These are phyloP conservation scores for Hypomyces rosellus DNA, from an alignment of 2,329 filamentous ascomycete genomes.

Conservation along the genomic window DNA sequence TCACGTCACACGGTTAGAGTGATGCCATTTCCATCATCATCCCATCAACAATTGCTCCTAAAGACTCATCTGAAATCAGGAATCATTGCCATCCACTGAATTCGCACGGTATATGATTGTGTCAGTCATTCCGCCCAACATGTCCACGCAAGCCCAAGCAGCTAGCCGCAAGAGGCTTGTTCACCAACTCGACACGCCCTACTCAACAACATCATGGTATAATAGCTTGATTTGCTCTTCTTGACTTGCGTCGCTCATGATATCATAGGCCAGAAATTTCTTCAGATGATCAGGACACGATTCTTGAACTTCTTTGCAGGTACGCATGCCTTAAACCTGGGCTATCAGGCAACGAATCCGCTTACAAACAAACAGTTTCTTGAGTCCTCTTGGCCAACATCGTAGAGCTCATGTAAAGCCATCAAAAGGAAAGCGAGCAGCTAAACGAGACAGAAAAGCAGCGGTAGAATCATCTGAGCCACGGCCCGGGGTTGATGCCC, in stretches of 20 bases:
- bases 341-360: neutral
- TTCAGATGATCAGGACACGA: constrained; percentile 53
- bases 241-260: neutral
- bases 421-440: constrained; percentile 55
- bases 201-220: constrained; percentile 55
- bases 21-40: no score
- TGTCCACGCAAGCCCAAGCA: constrained; percentile 12
- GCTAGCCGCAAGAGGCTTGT: constrained; percentile 47
- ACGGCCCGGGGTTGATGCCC: constrained; percentile 12
- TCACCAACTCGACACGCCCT: constrained; percentile 61
- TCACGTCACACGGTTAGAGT: no score
- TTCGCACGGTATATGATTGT: no score
- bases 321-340: constrained; percentile 26
- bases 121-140: neutral
- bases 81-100: no score
- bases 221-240: neutral
- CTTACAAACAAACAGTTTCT: constrained; percentile 40
- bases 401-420: constrained; percentile 45
- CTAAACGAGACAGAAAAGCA: constrained; percentile 39
- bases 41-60: no score
- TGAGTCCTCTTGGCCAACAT: constrained; percentile 58
- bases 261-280: constrained; percentile 53
- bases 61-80: no score
- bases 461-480: constrained; percentile 10
- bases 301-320: constrained; percentile 62